A percentile compares a stretch with the other conserved stretches of the same genome.
phyloP scores from a whole-genome alignment of 2,329 filamentous ascomycete species.

The Diplodia sapinea region DNA sequence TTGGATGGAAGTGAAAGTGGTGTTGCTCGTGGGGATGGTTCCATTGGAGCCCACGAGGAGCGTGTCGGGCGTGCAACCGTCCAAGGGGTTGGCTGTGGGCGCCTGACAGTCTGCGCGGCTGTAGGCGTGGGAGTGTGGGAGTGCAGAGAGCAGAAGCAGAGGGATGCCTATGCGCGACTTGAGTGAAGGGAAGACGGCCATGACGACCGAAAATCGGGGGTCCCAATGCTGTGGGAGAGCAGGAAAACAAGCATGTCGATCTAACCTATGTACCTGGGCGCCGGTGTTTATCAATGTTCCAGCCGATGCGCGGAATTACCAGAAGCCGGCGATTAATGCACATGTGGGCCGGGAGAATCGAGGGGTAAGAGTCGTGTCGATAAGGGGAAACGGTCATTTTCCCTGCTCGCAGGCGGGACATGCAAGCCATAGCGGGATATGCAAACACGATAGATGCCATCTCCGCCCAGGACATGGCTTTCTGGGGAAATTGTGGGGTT shows the following conservation, averaged over 20 bases:
- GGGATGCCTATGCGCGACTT: background rate
- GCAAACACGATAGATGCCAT: constrained; percentile 9
- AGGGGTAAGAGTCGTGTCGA: constrained; percentile 13
- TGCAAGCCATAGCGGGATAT: constrained; percentile 5
- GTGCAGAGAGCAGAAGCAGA: background rate
- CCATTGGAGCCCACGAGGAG: constrained; percentile 40
- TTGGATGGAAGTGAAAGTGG: constrained; percentile 51
- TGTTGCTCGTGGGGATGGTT: constrained; percentile 31
- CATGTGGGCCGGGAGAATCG: constrained; percentile 25
- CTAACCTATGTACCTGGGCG: constrained; percentile 8
- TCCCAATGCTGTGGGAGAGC: background rate
- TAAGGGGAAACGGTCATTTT: constrained; percentile 19
- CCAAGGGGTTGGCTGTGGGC: constrained; percentile 45
- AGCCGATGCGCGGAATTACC: background rate
- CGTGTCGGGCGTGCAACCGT: constrained; percentile 48
- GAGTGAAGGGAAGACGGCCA: constrained; percentile 8
- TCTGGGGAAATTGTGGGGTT: constrained; percentile 29
- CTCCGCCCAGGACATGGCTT: constrained; percentile 9
- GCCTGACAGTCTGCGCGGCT: constrained; percentile 43
- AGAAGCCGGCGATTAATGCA: constrained; percentile 42
- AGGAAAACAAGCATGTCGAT: background rate
- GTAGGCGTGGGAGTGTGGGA: constrained; percentile 35
- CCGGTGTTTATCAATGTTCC: constrained; percentile 8
- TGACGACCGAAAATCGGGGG: background rate
- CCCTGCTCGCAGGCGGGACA: constrained; percentile 1